These are phyloP conservation scores for Cymbopogon citratus DNA, from an alignment of 176 grass and related monocot species.

Conservation along the genomic window DNA sequence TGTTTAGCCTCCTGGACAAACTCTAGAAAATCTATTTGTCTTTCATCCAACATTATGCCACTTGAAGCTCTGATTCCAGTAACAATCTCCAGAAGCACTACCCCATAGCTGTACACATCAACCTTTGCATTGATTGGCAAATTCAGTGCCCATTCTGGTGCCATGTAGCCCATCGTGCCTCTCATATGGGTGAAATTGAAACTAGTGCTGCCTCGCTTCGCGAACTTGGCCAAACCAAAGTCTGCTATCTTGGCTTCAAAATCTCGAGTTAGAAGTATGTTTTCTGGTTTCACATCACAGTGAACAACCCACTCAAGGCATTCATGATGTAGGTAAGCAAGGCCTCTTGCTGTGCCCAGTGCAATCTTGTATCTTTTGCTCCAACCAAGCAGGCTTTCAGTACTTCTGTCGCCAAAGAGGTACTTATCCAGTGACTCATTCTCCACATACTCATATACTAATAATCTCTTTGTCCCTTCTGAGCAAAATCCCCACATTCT, in stretches of 20 bases:
- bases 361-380: constrained; percentile 67
- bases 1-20: constrained; percentile 38
- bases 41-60: constrained; percentile 15
- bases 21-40: constrained; percentile 22
- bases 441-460: constrained; percentile 70
- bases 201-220: constrained; percentile 36
- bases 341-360: constrained; percentile 51
- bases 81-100: constrained; percentile 64
- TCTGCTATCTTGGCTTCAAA: constrained; percentile 76
- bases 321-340: constrained; percentile 85
- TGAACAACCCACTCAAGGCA: constrained; percentile 89
- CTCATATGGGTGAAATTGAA: constrained; percentile 64
- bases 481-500: constrained; percentile 69
- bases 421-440: constrained; percentile 68
- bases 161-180: constrained; percentile 83
- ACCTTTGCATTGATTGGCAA: constrained; percentile 64
- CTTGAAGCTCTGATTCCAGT: constrained; percentile 53
- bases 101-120: constrained; percentile 67
- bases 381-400: constrained; percentile 44
- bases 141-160: constrained; percentile 70
- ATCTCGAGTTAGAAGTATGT: constrained; percentile 72
- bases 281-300: constrained; percentile 89
- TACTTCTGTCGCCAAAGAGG: constrained; percentile 48
- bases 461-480: constrained; percentile 37
- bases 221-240: constrained; percentile 66